A percentile compares a stretch with the other conserved stretches of the same genome.
These are phyloP conservation scores for Trebouxia sp. DNA, from an alignment of 139 green algal species.

Conservation along the genomic window DNA sequence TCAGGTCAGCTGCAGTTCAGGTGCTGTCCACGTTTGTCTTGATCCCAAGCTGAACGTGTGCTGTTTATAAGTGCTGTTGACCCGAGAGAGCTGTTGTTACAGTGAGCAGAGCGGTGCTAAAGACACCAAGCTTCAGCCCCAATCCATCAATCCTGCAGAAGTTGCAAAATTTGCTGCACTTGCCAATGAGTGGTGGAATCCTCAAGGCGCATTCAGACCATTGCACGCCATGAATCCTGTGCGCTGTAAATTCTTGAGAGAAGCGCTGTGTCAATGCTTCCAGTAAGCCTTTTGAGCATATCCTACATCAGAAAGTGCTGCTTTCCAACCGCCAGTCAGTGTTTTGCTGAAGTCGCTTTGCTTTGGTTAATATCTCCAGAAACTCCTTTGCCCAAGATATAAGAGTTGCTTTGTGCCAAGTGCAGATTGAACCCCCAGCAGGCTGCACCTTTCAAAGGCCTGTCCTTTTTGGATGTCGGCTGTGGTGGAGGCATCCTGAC, in stretches of 20 bases:
- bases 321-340: background rate
- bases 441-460: slow-evolving; percentile 38
- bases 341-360: background rate
- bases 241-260: slow-evolving; percentile 75
- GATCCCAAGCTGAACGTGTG: too few relatives aligned
- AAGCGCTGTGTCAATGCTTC: slow-evolving; percentile 53
- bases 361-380: too few relatives aligned
- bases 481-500: slow-evolving; percentile 86
- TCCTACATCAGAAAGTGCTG: background rate
- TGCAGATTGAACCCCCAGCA: slow-evolving; percentile 6
- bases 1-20: too few relatives aligned
- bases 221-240: slow-evolving; percentile 88
- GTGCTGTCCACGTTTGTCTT: too few relatives aligned
- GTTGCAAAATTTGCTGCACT: slow-evolving; percentile 81
- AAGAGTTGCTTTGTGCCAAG: too few relatives aligned
- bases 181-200: slow-evolving; percentile 80
- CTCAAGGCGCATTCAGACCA: slow-evolving; percentile 69
- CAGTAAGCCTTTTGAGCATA: background rate
- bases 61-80: too few relatives aligned
- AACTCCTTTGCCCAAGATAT: too few relatives aligned
- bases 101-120: too few relatives aligned
- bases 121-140: too few relatives aligned
- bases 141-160: slow-evolving; percentile 68
- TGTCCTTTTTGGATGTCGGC: slow-evolving; percentile 85
- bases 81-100: too few relatives aligned